These are phyloP conservation scores for Entomortierella lignicola DNA, from an alignment of 192 early-diverging fungal genomes.

Conservation along the genomic window DNA sequence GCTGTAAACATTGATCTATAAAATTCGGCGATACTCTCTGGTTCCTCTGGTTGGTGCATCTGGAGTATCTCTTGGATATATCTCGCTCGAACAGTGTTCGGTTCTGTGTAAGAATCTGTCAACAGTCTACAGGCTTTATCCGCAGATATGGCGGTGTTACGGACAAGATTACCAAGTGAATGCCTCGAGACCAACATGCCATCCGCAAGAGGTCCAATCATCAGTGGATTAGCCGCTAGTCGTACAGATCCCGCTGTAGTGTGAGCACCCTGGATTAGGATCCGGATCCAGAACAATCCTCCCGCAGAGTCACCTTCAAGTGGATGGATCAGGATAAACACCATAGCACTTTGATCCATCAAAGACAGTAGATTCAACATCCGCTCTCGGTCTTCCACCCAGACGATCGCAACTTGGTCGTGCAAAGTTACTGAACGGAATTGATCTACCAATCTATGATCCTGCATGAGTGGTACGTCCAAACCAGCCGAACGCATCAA, in stretches of 20 bases:
- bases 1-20: slow-evolving; percentile 45
- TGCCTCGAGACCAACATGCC: slow-evolving; percentile 78
- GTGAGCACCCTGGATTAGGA: slow-evolving; percentile 56
- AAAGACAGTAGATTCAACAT: slow-evolving; percentile 42
- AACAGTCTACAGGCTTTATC: slow-evolving; percentile 65
- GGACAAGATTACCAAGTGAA: slow-evolving; percentile 73
- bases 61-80: slow-evolving; percentile 48
- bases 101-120: slow-evolving; percentile 59
- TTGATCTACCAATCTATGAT: slow-evolving; percentile 58
- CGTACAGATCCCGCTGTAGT: slow-evolving; percentile 45
- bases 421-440: slow-evolving; percentile 59
- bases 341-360: slow-evolving; percentile 60
- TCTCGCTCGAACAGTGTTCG: slow-evolving; percentile 33
- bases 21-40: slow-evolving; percentile 34
- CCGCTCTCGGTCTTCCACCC: slow-evolving; percentile 74
- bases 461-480: slow-evolving; percentile 16
- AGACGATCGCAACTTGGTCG: slow-evolving; percentile 76
- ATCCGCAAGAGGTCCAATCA: slow-evolving; percentile 80
- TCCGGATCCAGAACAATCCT: slow-evolving; percentile 76
- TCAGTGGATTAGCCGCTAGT: slow-evolving; percentile 62
- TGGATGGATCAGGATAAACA: slow-evolving; percentile 79
- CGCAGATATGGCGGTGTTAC: slow-evolving; percentile 77
- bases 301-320: slow-evolving; percentile 61
- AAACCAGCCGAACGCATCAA: slow-evolving; percentile 51
- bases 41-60: slow-evolving; percentile 33